A percentile compares a stretch with the other conserved stretches of the same genome.
Evolutionary conservation across 345 rosid species (phyloP).

Genomic region (Isatis tinctoria): DNA sequence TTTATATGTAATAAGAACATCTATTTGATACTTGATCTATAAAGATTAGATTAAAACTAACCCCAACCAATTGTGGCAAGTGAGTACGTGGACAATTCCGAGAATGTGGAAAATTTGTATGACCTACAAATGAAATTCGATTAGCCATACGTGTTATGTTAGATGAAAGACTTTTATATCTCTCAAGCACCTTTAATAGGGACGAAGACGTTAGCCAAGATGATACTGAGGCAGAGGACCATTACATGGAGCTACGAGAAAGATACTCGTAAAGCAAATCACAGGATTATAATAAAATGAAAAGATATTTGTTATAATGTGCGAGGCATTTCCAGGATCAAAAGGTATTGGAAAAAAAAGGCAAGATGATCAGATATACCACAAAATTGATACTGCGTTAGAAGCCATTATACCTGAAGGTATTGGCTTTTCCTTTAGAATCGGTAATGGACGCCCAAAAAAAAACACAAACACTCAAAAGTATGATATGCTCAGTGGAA

Average conservation of each 20-base stretch:
- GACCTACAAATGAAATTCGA: too few species aligned
- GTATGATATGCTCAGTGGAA: slow-evolving; percentile 73
- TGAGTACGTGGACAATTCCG: too few species aligned
- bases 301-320: not conserved
- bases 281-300: not conserved
- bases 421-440: slow-evolving; percentile 49
- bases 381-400: slow-evolving; percentile 46
- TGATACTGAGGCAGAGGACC: not conserved
- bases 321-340: slow-evolving; percentile 80
- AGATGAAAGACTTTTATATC: too few species aligned
- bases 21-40: too few species aligned
- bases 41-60: too few species aligned
- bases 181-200: too few species aligned
- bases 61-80: too few species aligned
- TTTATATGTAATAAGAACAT: too few species aligned
- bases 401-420: slow-evolving; percentile 80
- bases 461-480: not conserved
- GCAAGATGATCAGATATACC: slow-evolving; percentile 72
- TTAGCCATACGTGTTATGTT: too few species aligned
- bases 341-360: slow-evolving; percentile 26
- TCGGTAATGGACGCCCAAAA: slow-evolving; percentile 82
- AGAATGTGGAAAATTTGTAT: too few species aligned
- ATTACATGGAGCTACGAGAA: not conserved
- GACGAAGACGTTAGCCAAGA: not conserved
- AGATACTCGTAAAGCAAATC: not conserved